Evolutionary conservation across 2,329 filamentous ascomycete species (phyloP), one percentile per base, ranked within the genome.

Genomic region (Cladosporium sp.): DNA sequence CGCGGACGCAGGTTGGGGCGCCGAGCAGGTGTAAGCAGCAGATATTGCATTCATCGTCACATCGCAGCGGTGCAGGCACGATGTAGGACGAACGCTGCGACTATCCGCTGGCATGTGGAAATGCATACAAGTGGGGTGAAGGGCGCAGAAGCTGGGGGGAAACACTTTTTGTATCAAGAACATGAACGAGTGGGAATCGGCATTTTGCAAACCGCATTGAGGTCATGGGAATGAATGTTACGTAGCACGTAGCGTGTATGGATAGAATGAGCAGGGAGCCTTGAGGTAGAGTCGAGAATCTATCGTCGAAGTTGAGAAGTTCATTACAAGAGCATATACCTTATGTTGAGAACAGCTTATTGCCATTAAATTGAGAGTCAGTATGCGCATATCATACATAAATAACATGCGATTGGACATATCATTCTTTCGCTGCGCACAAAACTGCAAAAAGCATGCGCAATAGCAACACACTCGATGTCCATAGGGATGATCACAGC

Each of bases 1-100:
- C 69, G 82, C 82, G 46, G 82, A 84, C 69, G 80, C 79, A 50
- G 81, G 82, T 55, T 84, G 82, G 82, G 82, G 82, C 33, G 81
- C 81, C 31, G 82, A 84, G 71, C 82, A 84, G 72, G 81, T 84
- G 46, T 84, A 82, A 75, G 33, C 26, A 75, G 33, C 26, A 56
- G 8, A 3, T 33, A 26, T 18, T 55, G 49, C 21, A 56, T 26
- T 33, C 14, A 52, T 63, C 50, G 49, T 31, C 18, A n/a, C 21
- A 55, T 57, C 35, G 61, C 50, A 55, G 59, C 61, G 61, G 61
- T 63, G 61, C 55, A 57, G 55, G 55, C 55, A 33, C 33, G 55
- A 57, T 23, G n/a, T 5, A 57, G 6, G 31, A 12, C 23, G 31
- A 40, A 7, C 12, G 55, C 55, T 52, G 12, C 16, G 49, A 11